These are phyloP conservation scores for Arthromyces matolae DNA, from an alignment of 768 basidiomycete species.

Conservation along the genomic window DNA sequence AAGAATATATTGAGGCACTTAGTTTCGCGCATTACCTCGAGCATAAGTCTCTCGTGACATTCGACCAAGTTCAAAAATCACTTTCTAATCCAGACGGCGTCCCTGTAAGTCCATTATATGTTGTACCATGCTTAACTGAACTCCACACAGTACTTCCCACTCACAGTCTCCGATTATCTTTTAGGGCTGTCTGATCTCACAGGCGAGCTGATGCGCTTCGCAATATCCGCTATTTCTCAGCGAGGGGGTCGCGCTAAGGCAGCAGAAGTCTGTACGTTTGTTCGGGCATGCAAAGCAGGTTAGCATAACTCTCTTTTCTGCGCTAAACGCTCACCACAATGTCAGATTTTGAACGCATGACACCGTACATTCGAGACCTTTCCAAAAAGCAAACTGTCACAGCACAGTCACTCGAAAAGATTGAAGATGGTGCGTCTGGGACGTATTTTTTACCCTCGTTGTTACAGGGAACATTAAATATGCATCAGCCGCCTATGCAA, in stretches of 20 bases:
- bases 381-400: slow-evolving; percentile 88
- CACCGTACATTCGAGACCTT: slow-evolving; percentile 67
- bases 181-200: slow-evolving; percentile 93
- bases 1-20: slow-evolving; percentile 94
- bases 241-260: slow-evolving; percentile 65
- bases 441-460: slow-evolving; percentile 13
- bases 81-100: slow-evolving; percentile 59
- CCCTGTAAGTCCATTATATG: slow-evolving; percentile 46
- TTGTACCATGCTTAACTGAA: slow-evolving; percentile 2
- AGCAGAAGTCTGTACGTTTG: slow-evolving; percentile 62
- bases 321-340: slow-evolving; percentile 3
- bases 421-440: slow-evolving; percentile 88
- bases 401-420: slow-evolving; percentile 84
- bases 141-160: slow-evolving; percentile 60
- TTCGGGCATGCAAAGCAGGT: slow-evolving; percentile 73
- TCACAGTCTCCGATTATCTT: slow-evolving; percentile 82
- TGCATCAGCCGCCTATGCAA: slow-evolving; percentile 63
- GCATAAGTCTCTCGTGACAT: slow-evolving; percentile 62
- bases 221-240: slow-evolving; percentile 75
- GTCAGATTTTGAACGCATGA: slow-evolving; percentile 75
- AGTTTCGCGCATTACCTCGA: slow-evolving; percentile 87
- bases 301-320: slow-evolving; percentile 14
- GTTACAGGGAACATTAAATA: no score
- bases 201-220: slow-evolving; percentile 95
- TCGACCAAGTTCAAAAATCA: slow-evolving; percentile 59